phyloP scores from a whole-genome alignment of 1,284 basidiomycete species.

The Cryptococcus maquisensis region DNA sequence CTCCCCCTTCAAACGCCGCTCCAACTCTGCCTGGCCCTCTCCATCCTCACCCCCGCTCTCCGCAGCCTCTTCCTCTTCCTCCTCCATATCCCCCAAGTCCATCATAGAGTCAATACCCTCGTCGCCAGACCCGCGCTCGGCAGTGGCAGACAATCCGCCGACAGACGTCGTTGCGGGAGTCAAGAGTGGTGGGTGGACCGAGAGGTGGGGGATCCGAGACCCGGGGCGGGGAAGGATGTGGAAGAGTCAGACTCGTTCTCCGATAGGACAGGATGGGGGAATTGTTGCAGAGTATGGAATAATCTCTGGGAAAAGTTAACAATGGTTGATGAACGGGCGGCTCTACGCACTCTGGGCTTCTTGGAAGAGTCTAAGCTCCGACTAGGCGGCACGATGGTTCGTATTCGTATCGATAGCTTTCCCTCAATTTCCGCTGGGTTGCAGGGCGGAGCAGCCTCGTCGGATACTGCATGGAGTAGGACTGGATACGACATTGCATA shows the following conservation, averaged over 20 bases:
- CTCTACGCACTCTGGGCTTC: slow-evolving; percentile 22
- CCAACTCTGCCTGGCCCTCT: slow-evolving; percentile 51
- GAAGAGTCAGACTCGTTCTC: slow-evolving; percentile 82
- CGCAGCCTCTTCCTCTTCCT: slow-evolving; percentile 57
- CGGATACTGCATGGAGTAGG: too few species aligned
- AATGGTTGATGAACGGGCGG: neutral
- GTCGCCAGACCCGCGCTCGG: slow-evolving; percentile 29
- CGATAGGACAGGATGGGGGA: slow-evolving; percentile 43
- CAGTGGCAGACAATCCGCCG: slow-evolving; percentile 33
- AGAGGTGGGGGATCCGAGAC: slow-evolving; percentile 22
- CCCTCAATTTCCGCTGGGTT: slow-evolving; percentile 79
- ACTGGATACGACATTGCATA: too few species aligned
- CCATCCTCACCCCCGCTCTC: slow-evolving; percentile 47
- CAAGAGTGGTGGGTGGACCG: slow-evolving; percentile 16
- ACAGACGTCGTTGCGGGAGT: slow-evolving; percentile 24
- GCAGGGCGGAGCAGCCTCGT: slow-evolving; percentile 60
- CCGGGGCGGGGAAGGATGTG: slow-evolving; percentile 52
- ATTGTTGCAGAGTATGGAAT: slow-evolving; percentile 8
- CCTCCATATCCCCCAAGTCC: slow-evolving; percentile 62
- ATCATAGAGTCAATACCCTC: slow-evolving; percentile 54
- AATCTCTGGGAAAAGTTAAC: slow-evolving; percentile 9
- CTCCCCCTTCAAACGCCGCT: slow-evolving; percentile 64
- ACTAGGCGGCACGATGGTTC: slow-evolving; percentile 42
- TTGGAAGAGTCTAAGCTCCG: slow-evolving; percentile 20
- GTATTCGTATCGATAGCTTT: slow-evolving; percentile 78